These are phyloP conservation scores for Adansonia madagascariensis DNA, from an alignment of 441 rosid species.

Conservation along the genomic window DNA sequence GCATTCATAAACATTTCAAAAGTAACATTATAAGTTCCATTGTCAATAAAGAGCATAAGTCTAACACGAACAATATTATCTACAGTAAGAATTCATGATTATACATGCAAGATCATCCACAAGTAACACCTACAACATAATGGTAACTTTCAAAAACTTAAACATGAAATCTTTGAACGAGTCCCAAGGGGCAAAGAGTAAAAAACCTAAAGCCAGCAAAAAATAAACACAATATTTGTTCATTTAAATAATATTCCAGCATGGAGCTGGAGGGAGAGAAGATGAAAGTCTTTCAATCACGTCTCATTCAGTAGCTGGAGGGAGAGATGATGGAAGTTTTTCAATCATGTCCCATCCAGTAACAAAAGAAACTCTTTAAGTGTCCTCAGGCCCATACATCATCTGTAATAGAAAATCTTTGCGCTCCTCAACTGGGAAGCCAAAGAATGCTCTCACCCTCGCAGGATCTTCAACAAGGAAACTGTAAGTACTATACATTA, in stretches of 20 bases:
- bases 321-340: not conserved
- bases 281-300: not conserved
- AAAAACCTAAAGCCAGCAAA: not conserved
- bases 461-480: conserved; percentile 31
- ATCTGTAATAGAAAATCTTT: conserved; percentile 32
- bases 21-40: not conserved
- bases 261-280: not conserved
- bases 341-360: not conserved
- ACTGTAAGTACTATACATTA: conserved; percentile 23
- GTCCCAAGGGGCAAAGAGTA: not conserved
- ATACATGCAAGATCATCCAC: not conserved
- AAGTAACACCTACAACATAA: not conserved
- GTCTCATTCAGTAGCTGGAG: not conserved
- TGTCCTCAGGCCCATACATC: conserved; percentile 28
- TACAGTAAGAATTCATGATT: not conserved
- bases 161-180: not conserved
- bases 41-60: not conserved
- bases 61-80: not conserved
- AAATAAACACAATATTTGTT: not conserved
- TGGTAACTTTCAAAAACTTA: not conserved
- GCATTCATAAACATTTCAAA: not conserved
- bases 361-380: not conserved
- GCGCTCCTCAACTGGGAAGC: conserved; percentile 30
- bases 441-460: conserved; percentile 31
- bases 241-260: not conserved